These are phyloP conservation scores for Fraxinus platypoda DNA, from an alignment of 305 asterid genomes.

Conservation along the genomic window DNA sequence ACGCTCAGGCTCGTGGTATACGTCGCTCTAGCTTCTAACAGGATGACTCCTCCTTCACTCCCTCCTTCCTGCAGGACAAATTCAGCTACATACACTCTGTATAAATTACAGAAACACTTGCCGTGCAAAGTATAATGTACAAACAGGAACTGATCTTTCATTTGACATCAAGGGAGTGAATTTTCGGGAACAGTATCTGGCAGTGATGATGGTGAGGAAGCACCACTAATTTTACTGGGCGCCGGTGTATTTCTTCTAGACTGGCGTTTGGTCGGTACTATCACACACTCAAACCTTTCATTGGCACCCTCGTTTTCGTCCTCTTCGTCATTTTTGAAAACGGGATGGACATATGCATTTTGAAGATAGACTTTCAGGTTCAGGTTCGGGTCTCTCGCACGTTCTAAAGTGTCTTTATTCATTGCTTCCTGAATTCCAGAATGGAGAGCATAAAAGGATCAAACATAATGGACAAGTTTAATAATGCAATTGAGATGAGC, in stretches of 20 bases:
- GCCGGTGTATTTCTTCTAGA: conserved; percentile 52
- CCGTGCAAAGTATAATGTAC: conserved; percentile 7
- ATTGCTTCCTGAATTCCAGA: conserved; percentile 52
- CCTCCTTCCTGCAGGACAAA: neutral
- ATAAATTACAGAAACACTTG: conserved; percentile 24
- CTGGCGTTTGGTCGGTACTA: conserved; percentile 48
- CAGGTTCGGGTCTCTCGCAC: conserved; percentile 65
- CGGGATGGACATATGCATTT: conserved; percentile 62
- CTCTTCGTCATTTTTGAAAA: conserved; percentile 55
- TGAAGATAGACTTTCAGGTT: conserved; percentile 61
- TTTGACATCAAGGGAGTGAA: conserved; percentile 15
- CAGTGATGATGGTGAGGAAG: conserved; percentile 43
- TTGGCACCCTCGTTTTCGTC: conserved; percentile 35
- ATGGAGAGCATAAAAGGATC: neutral
- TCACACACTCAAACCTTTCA: conserved; percentile 23
- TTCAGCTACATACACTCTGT: conserved; percentile 19
- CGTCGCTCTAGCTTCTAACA: neutral
- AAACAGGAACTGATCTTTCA: neutral
- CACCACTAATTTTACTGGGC: conserved; percentile 45
- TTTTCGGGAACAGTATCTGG: conserved; percentile 42
- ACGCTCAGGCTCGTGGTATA: neutral
- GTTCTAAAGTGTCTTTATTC: conserved; percentile 76
- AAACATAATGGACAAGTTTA: neutral
- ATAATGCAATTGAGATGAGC: neutral
- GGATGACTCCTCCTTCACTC: neutral